phyloP scores from a whole-genome alignment of 495 filamentous ascomycete species.

The Neurospora sp. region DNA sequence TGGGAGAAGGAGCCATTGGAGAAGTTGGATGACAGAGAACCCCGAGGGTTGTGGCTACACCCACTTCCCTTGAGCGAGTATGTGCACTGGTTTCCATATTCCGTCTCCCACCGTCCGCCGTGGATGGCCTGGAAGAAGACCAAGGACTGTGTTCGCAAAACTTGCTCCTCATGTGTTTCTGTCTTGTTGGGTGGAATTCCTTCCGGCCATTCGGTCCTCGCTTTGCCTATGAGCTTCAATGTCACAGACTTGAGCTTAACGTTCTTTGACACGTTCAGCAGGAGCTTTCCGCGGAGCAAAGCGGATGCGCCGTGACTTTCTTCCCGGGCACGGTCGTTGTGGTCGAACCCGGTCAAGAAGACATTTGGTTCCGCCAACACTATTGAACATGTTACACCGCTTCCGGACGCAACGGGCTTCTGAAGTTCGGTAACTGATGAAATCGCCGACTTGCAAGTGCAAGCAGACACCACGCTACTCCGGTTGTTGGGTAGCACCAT shows the following conservation, averaged over 20 bases:
- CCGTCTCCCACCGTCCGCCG: constrained; percentile 37
- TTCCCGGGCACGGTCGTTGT: constrained; percentile 55
- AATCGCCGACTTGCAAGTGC: constrained; percentile 13
- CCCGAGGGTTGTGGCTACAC: constrained; percentile 16
- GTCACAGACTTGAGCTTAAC: constrained; percentile 93
- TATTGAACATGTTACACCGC: constrained; percentile 62
- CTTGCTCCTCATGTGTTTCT: constrained; percentile 72
- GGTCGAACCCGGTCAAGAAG: constrained; percentile 86
- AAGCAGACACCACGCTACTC: constrained; percentile 31
- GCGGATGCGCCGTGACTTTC: constrained; percentile 50
- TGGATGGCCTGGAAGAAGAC: constrained; percentile 74
- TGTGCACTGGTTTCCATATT: constrained; percentile 52
- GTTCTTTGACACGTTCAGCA: constrained; percentile 74
- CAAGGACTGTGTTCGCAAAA: constrained; percentile 63
- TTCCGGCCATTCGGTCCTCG: constrained; percentile 94
- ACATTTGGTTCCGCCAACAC: constrained; percentile 80
- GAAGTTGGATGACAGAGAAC: constrained; percentile 35
- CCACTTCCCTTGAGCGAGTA: constrained; percentile 25
- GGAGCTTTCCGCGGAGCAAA: constrained; percentile 75
- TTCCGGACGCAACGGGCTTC: constrained; percentile 64
- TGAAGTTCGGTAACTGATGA: constrained; percentile 38
- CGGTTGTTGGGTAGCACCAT: constrained; percentile 20
- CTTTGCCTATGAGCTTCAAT: constrained; percentile 73
- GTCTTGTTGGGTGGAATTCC: constrained; percentile 86
- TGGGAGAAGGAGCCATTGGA: constrained; percentile 16